phyloP scores from a whole-genome alignment of 495 filamentous ascomycete species.

The Daldinia loculata region DNA sequence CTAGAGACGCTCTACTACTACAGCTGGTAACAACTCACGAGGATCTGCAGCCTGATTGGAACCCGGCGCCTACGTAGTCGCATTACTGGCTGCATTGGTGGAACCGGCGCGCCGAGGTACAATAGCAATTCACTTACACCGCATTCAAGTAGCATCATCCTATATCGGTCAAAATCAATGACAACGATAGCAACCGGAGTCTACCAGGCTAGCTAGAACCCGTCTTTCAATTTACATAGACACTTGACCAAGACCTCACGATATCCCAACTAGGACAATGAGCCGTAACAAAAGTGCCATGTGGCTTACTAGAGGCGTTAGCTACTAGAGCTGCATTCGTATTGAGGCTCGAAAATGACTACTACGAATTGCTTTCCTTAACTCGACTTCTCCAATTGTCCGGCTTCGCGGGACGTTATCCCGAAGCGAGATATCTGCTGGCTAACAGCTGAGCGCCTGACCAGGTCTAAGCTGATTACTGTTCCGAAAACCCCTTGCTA shows the following conservation, averaged over 20 bases:
- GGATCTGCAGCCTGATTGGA: slow-evolving; percentile 8
- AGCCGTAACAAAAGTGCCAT: slow-evolving; percentile 20
- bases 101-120: slow-evolving; percentile 15
- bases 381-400: slow-evolving; percentile 20
- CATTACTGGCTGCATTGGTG: slow-evolving; percentile 7
- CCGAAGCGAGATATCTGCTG: slow-evolving; percentile 28
- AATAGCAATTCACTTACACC: not conserved
- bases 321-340: slow-evolving; percentile 14
- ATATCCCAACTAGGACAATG: slow-evolving; percentile 34
- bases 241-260: slow-evolving; percentile 15
- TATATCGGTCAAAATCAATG: slow-evolving; percentile 17
- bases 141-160: not conserved
- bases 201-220: slow-evolving; percentile 9
- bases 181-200: slow-evolving; percentile 6
- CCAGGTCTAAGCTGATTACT: slow-evolving; percentile 25
- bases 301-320: slow-evolving; percentile 24
- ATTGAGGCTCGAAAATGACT: slow-evolving; percentile 25
- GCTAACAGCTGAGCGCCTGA: slow-evolving; percentile 18
- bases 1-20: slow-evolving; percentile 16
- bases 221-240: slow-evolving; percentile 11
- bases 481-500: slow-evolving; percentile 14
- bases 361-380: slow-evolving; percentile 13
- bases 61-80: not conserved
- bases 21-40: slow-evolving; percentile 19
- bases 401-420: slow-evolving; percentile 34